Base-by-base conservation (phyloP, 2,329 filamentous ascomycete genomes). In the Cordyceps farinosa region DNA sequence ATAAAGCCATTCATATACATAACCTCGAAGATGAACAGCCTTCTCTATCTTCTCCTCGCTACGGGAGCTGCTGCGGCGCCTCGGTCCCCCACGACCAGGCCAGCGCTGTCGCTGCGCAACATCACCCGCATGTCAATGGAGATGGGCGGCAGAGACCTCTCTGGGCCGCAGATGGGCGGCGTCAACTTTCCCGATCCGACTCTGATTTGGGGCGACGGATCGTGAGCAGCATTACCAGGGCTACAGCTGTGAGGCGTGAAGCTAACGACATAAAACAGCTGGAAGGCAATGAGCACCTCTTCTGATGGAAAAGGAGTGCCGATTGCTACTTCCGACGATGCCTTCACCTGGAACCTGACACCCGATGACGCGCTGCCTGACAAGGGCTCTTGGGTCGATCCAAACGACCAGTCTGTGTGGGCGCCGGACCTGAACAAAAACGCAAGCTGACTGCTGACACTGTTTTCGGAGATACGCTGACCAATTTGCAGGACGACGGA, bases 231-330 rank as follows among this genome's bases (percentile, higher is more conserved):
- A 13, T 44, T 8, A 17, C 5, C 22, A 27, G 10, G 11, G 11
- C 2, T n/a, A 15, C 27, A 30, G n/a, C 13, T 40, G 13, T 13
- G 11, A 8, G 2, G 8, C n/a, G 15, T 36, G 34, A 34, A 17
- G 30, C 51, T 61, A 36, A 61, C 36, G 22, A 7, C 11, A 42
- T 34, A 5, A 6, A n/a, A 44, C n/a, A 64, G 57, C 17, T 64
- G 62, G 51, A 64, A 64, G n/a, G 57, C 62, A 44, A 61, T 57
- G 48, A 64, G 62, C 29, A 61, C 62, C 10, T 61, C 55, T 5
- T 55, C 48, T 5, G 11, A 60, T 22, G 55, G 56, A 2, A 64
- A 61, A 32, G 57, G 56, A 42, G 62, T 64, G 2, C 62, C 62
- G 9, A 51, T 64, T 50, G 62, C 56, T 9, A 55, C 36, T 34